Evolutionary conservation across 2,329 filamentous ascomycete species (phyloP).

Genomic region (Aspergillus eucalypticola): DNA sequence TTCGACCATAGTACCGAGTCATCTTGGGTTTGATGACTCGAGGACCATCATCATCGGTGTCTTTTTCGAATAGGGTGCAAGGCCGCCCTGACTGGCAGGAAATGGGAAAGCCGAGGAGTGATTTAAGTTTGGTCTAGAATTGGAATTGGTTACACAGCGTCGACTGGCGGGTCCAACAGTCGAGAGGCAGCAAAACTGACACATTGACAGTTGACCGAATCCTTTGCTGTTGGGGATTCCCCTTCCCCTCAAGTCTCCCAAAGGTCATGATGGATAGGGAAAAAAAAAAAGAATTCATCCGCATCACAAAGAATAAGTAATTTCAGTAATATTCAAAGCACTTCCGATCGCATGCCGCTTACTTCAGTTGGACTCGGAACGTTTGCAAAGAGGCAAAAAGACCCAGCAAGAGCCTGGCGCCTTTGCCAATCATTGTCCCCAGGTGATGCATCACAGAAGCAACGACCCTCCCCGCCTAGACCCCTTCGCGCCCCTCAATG

Average conservation of each 20-base stretch:
- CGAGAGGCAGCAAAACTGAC: not conserved
- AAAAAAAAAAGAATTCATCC: not conserved
- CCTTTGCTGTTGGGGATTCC: not conserved
- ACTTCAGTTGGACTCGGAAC: not conserved
- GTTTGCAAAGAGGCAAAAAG: not conserved
- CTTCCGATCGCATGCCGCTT: too few relatives aligned
- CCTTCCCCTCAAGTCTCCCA: not conserved
- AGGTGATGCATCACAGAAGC: slow-evolving; percentile 5
- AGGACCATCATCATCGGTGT: not conserved
- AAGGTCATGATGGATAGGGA: not conserved
- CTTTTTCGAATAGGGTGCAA: not conserved
- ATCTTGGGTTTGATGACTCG: not conserved
- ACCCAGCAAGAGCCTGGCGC: not conserved
- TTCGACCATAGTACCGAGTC: not conserved
- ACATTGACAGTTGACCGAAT: not conserved
- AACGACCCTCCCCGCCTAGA: slow-evolving; percentile 6
- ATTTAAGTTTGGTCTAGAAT: slow-evolving; percentile 4
- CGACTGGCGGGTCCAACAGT: slow-evolving; percentile 2
- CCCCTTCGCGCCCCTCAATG: slow-evolving; percentile 4
- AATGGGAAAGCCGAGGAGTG: not conserved
- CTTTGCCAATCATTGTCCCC: not conserved
- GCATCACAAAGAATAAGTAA: not conserved
- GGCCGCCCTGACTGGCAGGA: not conserved
- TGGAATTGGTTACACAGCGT: slow-evolving; percentile 1
- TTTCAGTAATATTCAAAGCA: not conserved